Evolutionary conservation across 208 protist genomes (phyloP).

Genomic region (Wallacemonas sp.): DNA sequence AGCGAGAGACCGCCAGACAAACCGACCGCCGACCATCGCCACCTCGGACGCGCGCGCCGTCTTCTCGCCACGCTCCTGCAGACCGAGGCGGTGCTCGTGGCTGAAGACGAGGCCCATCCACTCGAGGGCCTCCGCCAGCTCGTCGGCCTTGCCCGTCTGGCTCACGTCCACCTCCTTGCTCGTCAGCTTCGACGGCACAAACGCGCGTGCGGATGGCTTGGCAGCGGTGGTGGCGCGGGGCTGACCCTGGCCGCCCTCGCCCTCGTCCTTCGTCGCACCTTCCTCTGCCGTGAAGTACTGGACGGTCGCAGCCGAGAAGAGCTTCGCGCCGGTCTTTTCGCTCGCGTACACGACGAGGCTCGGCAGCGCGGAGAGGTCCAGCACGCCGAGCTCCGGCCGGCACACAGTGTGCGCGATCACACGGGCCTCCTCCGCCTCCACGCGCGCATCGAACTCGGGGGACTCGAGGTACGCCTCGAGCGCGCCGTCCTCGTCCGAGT

Average conservation of each 20-base stretch:
- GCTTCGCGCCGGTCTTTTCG: constrained; percentile 22
- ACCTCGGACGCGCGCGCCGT: neutral
- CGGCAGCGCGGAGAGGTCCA: constrained; percentile 72
- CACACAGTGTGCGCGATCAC: constrained; percentile 36
- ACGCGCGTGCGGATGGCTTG: too few relatives aligned
- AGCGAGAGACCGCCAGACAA: constrained; percentile 53
- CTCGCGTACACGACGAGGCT: constrained; percentile 54
- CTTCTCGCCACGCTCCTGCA: neutral
- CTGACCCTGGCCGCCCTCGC: constrained; percentile 13
- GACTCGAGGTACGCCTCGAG: constrained; percentile 45
- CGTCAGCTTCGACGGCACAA: constrained; percentile 30
- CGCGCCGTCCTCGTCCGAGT: constrained; percentile 28
- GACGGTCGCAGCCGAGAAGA: constrained; percentile 46
- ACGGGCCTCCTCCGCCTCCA: constrained; percentile 41
- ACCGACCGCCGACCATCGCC: constrained; percentile 1
- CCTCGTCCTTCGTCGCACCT: constrained; percentile 5
- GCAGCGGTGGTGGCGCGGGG: neutral
- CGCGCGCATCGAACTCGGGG: constrained; percentile 31
- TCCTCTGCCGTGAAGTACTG: constrained; percentile 35
- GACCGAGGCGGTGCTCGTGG: constrained; percentile 18
- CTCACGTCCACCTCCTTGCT: constrained; percentile 83
- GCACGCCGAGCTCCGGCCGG: constrained; percentile 52
- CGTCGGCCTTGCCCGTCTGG: constrained; percentile 43
- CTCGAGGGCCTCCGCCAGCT: constrained; percentile 67
- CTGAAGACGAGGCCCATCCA: constrained; percentile 50